Base-by-base conservation (phyloP, 164 flowering plant species). In the Magnolia officinalis region DNA sequence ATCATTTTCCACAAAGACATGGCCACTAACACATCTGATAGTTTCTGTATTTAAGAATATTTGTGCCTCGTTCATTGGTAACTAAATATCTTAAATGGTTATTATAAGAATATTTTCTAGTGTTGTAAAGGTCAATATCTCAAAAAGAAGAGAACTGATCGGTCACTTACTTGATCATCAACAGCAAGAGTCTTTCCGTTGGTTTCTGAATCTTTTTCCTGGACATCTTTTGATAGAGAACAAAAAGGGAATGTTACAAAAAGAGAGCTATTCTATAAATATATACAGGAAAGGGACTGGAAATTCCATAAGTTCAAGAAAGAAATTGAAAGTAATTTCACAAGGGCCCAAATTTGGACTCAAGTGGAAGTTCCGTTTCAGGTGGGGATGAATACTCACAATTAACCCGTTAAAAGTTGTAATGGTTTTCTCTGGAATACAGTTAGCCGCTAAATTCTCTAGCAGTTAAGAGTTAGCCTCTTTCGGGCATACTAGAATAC, bases 141-240 rank as follows among this genome's bases (percentile, higher is more conserved):
- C 37, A 26, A 24, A 71, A 70, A 21, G n/a, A 72, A 23, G 10
- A 61, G 52, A 45, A 51, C 63, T 73, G 21, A 24, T 29, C 49
- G 10, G 37, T 52, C 29, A 80, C 91, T 87, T 85, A 90, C 96
- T 81, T 84, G 85, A 72, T 82, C 80, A 79, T 82, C 87, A 74
- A 50, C 76, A 10, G 63, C 63, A 71, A 63, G 74, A 37, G 84
- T 63, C 74, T 86, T 71, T 78, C 67, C 84, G 59, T 67, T 63
- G 59, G 64, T 68, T 63, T 77, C 59, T 52, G 80, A 63, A 70
- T 59, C 64, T 74, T 77, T 70, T 79, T 82, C 86, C 77, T 63
- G 75, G 31, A 18, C 65, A 55, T 81, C 89, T 84, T 68, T 70
- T 37, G 55, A 72, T 10, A 70, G 79, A 14, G 18, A 49, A 19